Evolutionary conservation across 306 rosid genomes (phyloP).

Genomic region (Astragalus membranaceus): DNA sequence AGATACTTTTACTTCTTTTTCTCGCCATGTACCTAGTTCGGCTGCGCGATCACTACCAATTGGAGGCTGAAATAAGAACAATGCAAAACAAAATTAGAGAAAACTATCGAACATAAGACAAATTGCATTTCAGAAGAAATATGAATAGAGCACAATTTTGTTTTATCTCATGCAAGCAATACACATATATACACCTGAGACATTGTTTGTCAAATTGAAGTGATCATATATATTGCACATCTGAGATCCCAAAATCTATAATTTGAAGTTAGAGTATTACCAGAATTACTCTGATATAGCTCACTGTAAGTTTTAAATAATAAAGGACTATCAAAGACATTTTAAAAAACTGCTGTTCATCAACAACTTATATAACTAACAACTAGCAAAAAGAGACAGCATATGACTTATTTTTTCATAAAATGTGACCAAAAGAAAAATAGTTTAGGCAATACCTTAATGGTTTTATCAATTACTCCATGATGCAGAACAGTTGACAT

Average conservation of each 20-base stretch:
- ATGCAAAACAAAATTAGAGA: conserved; percentile 2
- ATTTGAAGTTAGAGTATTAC: neutral
- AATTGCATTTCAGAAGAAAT: neutral
- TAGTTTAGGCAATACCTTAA: too few species aligned
- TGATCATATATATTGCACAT: neutral
- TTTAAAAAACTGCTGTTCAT: neutral
- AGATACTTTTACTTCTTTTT: conserved; percentile 60
- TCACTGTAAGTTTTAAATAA: neutral
- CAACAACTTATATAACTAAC: neutral
- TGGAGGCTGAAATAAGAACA: conserved; percentile 61
- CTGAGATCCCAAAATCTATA: neutral
- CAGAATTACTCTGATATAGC: neutral
- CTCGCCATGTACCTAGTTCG: conserved; percentile 65
- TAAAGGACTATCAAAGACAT: neutral
- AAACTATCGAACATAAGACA: neutral
- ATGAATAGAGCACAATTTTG: neutral
- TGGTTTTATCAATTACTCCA: too few species aligned
- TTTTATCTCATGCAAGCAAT: neutral
- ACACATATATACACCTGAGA: neutral
- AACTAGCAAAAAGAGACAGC: neutral
- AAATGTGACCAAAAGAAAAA: too few species aligned
- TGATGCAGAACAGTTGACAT: too few species aligned
- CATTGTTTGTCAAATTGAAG: neutral
- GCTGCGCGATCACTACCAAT: conserved; percentile 44
- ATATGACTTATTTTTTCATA: neutral